These are phyloP conservation scores for Papiliotrema flavescens DNA, from an alignment of 1,284 basidiomycete genomes.

Conservation along the genomic window DNA sequence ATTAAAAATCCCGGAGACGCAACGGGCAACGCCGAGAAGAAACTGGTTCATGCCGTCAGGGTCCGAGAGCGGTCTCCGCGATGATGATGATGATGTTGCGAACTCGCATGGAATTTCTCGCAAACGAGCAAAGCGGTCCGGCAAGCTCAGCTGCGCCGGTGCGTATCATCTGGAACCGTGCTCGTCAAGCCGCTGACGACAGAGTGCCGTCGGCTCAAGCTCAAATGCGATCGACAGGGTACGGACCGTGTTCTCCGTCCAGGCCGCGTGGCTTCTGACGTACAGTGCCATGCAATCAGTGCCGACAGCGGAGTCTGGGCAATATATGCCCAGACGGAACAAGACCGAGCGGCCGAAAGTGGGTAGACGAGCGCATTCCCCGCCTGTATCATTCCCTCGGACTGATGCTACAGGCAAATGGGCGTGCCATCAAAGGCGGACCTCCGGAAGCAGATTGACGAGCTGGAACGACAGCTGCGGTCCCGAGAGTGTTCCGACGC, in stretches of 20 bases:
- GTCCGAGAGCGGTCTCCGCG: too few species aligned
- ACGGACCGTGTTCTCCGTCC: background rate
- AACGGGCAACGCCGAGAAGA: too few species aligned
- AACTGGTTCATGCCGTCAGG: too few species aligned
- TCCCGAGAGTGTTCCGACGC: background rate
- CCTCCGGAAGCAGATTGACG: too few species aligned
- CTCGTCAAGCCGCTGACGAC: too few species aligned
- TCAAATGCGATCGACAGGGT: constrained; percentile 28
- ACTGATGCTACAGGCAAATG: background rate
- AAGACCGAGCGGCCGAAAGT: constrained; percentile 20
- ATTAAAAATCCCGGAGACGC: too few species aligned
- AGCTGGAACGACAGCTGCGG: background rate
- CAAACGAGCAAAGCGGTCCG: too few species aligned
- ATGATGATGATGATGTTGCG: too few species aligned
- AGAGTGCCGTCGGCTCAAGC: constrained; percentile 30
- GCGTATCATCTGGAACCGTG: too few species aligned
- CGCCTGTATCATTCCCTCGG: background rate
- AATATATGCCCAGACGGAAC: constrained; percentile 34
- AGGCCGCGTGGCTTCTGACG: background rate
- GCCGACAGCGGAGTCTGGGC: constrained; percentile 31
- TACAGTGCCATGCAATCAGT: constrained; percentile 32
- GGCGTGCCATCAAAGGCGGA: too few species aligned
- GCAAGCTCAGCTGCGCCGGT: too few species aligned
- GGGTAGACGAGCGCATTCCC: background rate
- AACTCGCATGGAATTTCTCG: too few species aligned